Evolutionary conservation across 352 stramenopile genomes (phyloP).

Genomic region (Globisporangium splendens): DNA sequence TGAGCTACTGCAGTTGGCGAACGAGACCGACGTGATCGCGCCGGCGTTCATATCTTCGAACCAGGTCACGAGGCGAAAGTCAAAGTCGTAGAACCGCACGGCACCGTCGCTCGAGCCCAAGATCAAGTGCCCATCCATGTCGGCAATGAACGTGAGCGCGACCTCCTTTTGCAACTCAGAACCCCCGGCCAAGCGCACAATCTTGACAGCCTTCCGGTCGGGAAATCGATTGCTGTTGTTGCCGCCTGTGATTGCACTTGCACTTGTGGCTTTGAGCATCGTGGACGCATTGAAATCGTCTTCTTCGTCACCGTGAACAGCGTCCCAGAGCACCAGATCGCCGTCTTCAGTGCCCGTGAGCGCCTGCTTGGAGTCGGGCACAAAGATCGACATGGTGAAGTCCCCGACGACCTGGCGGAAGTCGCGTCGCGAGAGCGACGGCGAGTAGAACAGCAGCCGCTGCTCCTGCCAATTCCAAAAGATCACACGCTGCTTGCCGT

Average conservation of each 20-base stretch:
- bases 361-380: slow-evolving; percentile 79
- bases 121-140: slow-evolving; percentile 90
- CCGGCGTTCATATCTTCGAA: slow-evolving; percentile 93
- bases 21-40: slow-evolving; percentile 86
- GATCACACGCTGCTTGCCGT: slow-evolving; percentile 76
- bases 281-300: slow-evolving; percentile 20
- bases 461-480: slow-evolving; percentile 89
- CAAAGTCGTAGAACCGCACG: slow-evolving; percentile 93
- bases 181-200: slow-evolving; percentile 63
- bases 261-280: neutral
- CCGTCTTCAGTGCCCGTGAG: slow-evolving; percentile 85
- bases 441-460: slow-evolving; percentile 79
- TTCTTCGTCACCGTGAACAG: slow-evolving; percentile 26
- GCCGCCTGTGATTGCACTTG: neutral
- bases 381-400: slow-evolving; percentile 87
- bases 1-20: slow-evolving; percentile 30
- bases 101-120: slow-evolving; percentile 86
- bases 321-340: slow-evolving; percentile 88
- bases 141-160: slow-evolving; percentile 50
- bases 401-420: slow-evolving; percentile 77
- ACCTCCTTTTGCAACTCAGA: slow-evolving; percentile 45
- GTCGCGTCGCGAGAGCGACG: slow-evolving; percentile 77
- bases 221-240: slow-evolving; percentile 22
- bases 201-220: slow-evolving; percentile 82
- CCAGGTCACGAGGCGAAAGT: slow-evolving; percentile 91